Base-by-base conservation (phyloP, 2,329 filamentous ascomycete species). In the Canariomyces notabilis region DNA sequence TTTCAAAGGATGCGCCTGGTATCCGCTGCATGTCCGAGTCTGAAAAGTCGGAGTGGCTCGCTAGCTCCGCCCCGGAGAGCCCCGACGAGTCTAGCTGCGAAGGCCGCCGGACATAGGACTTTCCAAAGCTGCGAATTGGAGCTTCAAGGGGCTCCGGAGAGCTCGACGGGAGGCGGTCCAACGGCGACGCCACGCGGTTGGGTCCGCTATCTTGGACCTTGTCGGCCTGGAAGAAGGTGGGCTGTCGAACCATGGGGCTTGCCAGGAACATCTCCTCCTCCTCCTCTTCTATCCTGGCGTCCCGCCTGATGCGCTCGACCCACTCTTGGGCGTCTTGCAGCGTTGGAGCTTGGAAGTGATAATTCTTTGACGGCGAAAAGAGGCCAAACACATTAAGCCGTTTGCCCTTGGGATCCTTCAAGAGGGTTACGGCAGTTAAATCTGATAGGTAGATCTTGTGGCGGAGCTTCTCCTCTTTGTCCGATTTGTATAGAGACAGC, bases 401-500 rank as follows among this genome's bases (percentile, higher is more conserved):
- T 63, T 87, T 90, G 51, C 89, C 83, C 66, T 95, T 95, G 7
- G 88, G 85, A 58, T 95, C 89, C 60, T 87, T 90, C 53, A 97
- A 82, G 49, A 87, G 80, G 2, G 90, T 87, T 36, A 95, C 88
- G 6, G 93, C 90, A 3, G 90, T 96, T 49, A 97, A 79, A 50
- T 98, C 93, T 35, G 87, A 85, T 32, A 97, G 78, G 60, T 83
- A 83, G 60, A 98, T 82, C 62, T 95, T 90, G 61, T 94, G 85
- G 42, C 88, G 85, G 35, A 98, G 78, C 64, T 90, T 90, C 58
- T 85, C 87, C 69, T 96, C 90, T 58, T 90, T 87, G 58, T 87
- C 81, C 62, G 91, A 86, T 67, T 91, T 94, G 76, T 98, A 98
- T 51, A 96, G 83, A 42, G 87, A 96, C 26, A 98, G 77, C 16